Conservation (phyloP, 345 rosid species). For the Gossypium raimondii region DNA sequence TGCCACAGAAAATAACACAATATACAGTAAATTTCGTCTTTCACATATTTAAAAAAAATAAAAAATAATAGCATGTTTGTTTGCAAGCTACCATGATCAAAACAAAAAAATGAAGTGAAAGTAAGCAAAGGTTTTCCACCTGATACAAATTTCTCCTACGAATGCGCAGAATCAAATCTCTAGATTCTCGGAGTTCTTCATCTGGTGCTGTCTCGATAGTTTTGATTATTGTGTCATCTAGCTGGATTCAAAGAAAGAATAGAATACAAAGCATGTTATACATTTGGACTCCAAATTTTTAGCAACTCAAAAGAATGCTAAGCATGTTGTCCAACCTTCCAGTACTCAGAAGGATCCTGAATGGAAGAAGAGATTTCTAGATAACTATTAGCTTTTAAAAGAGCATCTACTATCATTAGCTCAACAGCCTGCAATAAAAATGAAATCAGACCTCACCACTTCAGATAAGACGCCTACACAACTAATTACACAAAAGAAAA, state of each 20-base stretch:
- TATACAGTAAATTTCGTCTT: not conserved
- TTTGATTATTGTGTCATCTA: conserved; percentile 83
- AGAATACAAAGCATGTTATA: not conserved
- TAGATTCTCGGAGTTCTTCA: conserved; percentile 67
- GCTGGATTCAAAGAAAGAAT: conserved; percentile 41
- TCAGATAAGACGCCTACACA: not conserved
- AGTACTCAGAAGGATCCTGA: conserved; percentile 74
- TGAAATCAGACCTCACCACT: conserved; percentile 7
- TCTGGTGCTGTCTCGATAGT: conserved; percentile 76
- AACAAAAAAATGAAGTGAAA: not conserved
- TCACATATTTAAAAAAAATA: not conserved
- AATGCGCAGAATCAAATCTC: conserved; percentile 73
- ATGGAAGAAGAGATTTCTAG: conserved; percentile 58
- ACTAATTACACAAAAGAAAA: conserved; percentile 2
- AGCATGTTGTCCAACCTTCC: conserved; percentile 59
- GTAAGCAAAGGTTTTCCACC: conserved; percentile 33
- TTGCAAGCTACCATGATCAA: not conserved
- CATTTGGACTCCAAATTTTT: not conserved
- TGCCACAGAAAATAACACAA: conserved; percentile 31
- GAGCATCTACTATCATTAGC: conserved; percentile 88
- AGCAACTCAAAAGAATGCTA: not conserved
- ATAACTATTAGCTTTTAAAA: conserved; percentile 65
- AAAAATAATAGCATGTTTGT: not conserved
- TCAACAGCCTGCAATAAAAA: conserved; percentile 65
- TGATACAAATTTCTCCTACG: conserved; percentile 84